Evolutionary conservation across 2,329 filamentous ascomycete species (phyloP).

Genomic region (Lachnellula suecica): DNA sequence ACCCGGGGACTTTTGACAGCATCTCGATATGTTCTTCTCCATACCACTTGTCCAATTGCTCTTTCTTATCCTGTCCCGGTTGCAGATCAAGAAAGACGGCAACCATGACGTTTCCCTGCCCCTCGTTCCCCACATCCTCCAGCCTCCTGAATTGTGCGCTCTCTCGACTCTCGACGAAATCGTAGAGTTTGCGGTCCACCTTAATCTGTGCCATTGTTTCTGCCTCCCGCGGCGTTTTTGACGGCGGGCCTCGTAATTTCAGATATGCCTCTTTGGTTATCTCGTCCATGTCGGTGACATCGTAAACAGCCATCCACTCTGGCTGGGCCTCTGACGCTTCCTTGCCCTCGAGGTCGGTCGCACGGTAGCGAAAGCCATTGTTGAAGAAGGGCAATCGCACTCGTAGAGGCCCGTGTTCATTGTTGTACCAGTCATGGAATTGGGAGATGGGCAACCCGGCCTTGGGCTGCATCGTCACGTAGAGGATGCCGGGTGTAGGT

Average conservation of each 20-base stretch:
- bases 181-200: constrained; percentile 71
- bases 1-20: constrained; percentile 74
- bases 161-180: constrained; percentile 58
- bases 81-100: constrained; percentile 59
- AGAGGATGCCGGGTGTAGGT: constrained; percentile 66
- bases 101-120: constrained; percentile 60
- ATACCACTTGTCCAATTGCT: constrained; percentile 68
- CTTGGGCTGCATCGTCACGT: constrained; percentile 82
- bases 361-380: constrained; percentile 78
- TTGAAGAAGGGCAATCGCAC: constrained; percentile 71
- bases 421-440: constrained; percentile 94
- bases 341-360: constrained; percentile 52
- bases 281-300: constrained; percentile 72
- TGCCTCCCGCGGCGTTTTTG: constrained; percentile 58
- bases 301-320: constrained; percentile 78
- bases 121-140: constrained; percentile 59
- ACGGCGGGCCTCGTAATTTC: constrained; percentile 54
- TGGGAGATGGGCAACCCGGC: constrained; percentile 58
- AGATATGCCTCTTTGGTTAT: constrained; percentile 72
- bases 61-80: constrained; percentile 49
- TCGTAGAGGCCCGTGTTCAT: constrained; percentile 82
- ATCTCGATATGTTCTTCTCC: constrained; percentile 71
- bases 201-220: constrained; percentile 64
- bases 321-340: constrained; percentile 44
- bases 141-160: constrained; percentile 56